Evolutionary conservation across 2,329 filamentous ascomycete genomes (phyloP), one percentile per base, ranked within the genome.

Genomic region (Cytospora paraplurivora): DNA sequence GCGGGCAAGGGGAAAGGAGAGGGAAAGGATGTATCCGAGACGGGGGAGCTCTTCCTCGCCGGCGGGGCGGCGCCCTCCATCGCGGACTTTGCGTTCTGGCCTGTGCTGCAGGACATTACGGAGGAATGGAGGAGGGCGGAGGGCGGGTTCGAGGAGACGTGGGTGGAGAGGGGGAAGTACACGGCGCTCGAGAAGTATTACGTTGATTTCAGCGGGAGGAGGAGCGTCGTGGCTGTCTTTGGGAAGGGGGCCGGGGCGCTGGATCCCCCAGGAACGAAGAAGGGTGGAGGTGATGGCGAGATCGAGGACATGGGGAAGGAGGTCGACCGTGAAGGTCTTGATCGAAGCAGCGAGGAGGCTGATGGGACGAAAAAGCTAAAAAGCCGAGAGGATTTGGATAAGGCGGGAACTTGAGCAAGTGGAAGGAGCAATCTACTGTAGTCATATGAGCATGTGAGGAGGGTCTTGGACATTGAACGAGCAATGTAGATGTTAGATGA

Each of bases 41-140:
- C 58, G 17, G 66, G 69, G 50, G 55, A 62, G 35, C 66, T 72
- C 13, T 85, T 80, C 69, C 78, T 86, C 21, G 79, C 80, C 0
- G 82, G 80, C 0, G 62, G 70, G 33, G 47, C 54, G 3, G 67
- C 67, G 12, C 68, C 79, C 0, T 75, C 76, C 1, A 69, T 87
- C 1, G 79, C 80, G 0, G 85, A 88, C 71, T 88, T 81, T 70
- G 83, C 82, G 0, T 70, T 86, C 4, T 86, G 82, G 81, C 84
- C 85, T 0, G 76, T 85, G 15, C 68, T 88, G 64, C 73, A 84
- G 63, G 76, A 76, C 37, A 75, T 85, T 21, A 71, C 77, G 10
- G 66, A 72, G 15, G 72, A 74, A 21, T 71, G 71, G 62, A 77
- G 74, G 3, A 41, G 69, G 4, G 73, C 71, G 1, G 50, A 70